Evolutionary conservation across 768 basidiomycete genomes (phyloP).

Genomic region (Macrolepiota dolichaula): DNA sequence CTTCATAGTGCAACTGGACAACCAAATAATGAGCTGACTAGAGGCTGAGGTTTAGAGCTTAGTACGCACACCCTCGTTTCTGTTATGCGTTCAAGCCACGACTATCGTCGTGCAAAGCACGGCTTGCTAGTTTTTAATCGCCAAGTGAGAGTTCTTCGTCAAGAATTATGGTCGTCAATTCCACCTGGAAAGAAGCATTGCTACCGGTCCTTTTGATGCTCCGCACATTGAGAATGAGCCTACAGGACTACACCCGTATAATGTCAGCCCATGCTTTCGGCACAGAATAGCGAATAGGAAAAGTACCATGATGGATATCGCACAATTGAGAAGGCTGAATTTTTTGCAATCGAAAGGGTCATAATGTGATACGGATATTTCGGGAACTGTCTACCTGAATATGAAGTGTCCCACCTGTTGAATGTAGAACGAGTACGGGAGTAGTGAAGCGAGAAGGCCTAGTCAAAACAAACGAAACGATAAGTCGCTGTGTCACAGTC

Average conservation of each 20-base stretch:
- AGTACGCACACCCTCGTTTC: too few species aligned
- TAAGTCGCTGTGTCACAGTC: not conserved
- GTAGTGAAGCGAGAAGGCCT: not conserved
- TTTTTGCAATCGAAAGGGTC: not conserved
- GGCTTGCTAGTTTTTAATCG: too few species aligned
- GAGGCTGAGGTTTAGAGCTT: too few species aligned
- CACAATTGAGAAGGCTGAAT: not conserved
- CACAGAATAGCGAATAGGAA: not conserved
- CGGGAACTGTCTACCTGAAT: not conserved
- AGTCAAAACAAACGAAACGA: not conserved
- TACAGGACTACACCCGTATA: not conserved
- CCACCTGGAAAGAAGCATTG: not conserved
- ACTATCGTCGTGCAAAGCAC: too few species aligned
- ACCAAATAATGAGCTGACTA: too few species aligned
- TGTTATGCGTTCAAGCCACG: too few species aligned
- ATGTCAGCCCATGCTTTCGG: not conserved
- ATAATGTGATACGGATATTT: not conserved
- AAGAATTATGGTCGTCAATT: not conserved
- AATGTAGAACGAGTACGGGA: not conserved
- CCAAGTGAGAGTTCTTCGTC: too few species aligned
- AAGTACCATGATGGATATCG: not conserved
- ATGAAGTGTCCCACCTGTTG: not conserved
- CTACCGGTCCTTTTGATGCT: not conserved
- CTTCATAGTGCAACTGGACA: too few species aligned
- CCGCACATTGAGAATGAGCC: not conserved